Percentiles rank a stretch among this genome's conserved stretches.
Conservation (phyloP, 495 filamentous ascomycete genomes). For the Trichoderma gamsii region DNA sequence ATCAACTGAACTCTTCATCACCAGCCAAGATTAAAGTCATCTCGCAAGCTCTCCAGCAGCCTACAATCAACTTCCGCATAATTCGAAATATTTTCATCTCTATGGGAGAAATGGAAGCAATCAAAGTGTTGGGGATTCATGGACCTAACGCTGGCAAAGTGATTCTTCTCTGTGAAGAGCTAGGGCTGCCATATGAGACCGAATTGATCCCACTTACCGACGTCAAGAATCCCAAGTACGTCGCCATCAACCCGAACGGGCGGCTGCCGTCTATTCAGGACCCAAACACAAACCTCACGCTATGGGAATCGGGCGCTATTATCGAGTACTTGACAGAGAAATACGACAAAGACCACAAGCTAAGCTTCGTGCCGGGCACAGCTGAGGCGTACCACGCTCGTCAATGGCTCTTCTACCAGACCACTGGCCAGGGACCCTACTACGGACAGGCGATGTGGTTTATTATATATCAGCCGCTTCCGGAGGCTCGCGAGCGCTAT, state of each 20-base stretch:
- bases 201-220: conserved; percentile 38
- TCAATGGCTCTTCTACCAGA: conserved; percentile 65
- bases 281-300: conserved; percentile 56
- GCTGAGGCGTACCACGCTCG: conserved; percentile 48
- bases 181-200: conserved; percentile 50
- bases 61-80: conserved; percentile 3
- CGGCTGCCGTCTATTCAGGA: conserved; percentile 60
- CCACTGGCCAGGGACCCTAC: conserved; percentile 64
- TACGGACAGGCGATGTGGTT: conserved; percentile 53
- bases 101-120: conserved; percentile 27
- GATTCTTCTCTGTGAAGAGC: conserved; percentile 55
- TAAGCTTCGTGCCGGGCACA: conserved; percentile 48
- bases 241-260: conserved; percentile 65
- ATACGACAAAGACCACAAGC: conserved; percentile 59
- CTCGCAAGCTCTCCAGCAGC: background rate
- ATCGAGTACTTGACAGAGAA: conserved; percentile 62
- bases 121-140: conserved; percentile 30
- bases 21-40: background rate
- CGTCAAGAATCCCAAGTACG: conserved; percentile 52
- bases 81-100: background rate
- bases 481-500: conserved; percentile 54
- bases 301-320: conserved; percentile 74
- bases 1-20: background rate
- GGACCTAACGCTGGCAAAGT: conserved; percentile 55
- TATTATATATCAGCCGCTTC: conserved; percentile 44